These are phyloP conservation scores for Colletotrichum falcatum DNA, from an alignment of 2,329 filamentous ascomycete species.

Conservation along the genomic window DNA sequence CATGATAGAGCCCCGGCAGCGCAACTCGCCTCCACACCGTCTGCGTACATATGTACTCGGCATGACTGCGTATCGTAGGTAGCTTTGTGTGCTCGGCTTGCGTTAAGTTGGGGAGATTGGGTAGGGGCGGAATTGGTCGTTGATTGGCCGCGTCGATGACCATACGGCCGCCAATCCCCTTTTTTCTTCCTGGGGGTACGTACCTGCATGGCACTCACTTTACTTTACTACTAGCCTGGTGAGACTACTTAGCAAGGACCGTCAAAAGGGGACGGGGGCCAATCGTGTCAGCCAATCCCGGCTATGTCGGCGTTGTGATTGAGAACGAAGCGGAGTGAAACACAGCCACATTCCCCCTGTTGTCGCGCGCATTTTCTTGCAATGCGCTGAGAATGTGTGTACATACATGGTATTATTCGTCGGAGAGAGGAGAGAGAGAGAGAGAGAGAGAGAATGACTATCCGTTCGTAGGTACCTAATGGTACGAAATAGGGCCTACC, in stretches of 20 bases:
- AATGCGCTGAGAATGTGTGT: background rate
- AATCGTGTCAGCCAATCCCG: conserved; percentile 30
- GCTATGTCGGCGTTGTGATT: conserved; percentile 18
- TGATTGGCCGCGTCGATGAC: conserved; percentile 7
- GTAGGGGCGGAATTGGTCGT: background rate
- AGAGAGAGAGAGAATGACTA: no score
- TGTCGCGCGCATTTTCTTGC: background rate
- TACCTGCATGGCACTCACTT: no score
- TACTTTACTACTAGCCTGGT: no score
- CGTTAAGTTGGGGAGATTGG: background rate
- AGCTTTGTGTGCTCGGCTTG: no score
- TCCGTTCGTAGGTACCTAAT: no score
- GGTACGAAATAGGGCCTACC: no score
- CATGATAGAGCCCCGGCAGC: background rate
- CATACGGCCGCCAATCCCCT: conserved; percentile 2
- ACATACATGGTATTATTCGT: no score
- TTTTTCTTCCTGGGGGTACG: background rate
- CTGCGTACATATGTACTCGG: no score
- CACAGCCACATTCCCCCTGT: conserved; percentile 35
- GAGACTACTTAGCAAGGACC: background rate
- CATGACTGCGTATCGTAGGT: no score
- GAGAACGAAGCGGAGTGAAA: conserved; percentile 31
- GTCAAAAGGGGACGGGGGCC: conserved; percentile 8
- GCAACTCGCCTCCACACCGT: background rate
- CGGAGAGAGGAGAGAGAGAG: background rate